These are phyloP conservation scores for Fraxinus sp. DNA, from an alignment of 305 asterid genomes.

Conservation along the genomic window DNA sequence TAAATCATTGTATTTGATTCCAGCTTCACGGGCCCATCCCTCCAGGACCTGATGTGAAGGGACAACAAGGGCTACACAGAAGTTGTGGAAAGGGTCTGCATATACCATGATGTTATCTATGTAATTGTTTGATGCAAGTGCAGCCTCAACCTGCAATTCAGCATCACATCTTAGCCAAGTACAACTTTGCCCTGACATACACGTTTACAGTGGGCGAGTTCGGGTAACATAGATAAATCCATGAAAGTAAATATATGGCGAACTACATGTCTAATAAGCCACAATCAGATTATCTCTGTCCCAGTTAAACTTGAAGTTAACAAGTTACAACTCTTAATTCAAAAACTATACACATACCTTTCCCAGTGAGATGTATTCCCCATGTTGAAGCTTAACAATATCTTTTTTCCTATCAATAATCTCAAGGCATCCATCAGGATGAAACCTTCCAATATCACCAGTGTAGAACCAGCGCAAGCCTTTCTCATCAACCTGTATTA, in stretches of 20 bases:
- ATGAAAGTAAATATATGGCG: not conserved
- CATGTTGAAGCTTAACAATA: constrained; percentile 89
- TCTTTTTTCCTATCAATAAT: constrained; percentile 89
- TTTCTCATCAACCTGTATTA: constrained; percentile 66
- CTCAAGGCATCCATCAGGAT: constrained; percentile 88
- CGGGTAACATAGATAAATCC: not conserved
- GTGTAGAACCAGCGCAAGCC: constrained; percentile 90
- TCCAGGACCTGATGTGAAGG: constrained; percentile 63
- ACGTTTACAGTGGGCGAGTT: not conserved
- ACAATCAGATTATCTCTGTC: not conserved
- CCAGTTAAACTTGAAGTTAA: not conserved
- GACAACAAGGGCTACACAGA: constrained; percentile 76
- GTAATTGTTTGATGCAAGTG: constrained; percentile 52
- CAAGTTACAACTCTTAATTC: not conserved
- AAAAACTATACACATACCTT: constrained; percentile 41
- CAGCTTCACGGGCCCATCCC: constrained; percentile 78
- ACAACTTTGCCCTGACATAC: not conserved
- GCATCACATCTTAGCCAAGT: constrained; percentile 19
- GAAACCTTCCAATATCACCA: constrained; percentile 86
- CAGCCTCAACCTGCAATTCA: constrained; percentile 74
- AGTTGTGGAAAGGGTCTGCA: constrained; percentile 82
- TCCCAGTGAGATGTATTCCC: constrained; percentile 84
- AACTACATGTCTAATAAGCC: not conserved
- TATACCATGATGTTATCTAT: constrained; percentile 68
- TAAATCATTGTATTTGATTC: constrained; percentile 48